These are phyloP conservation scores for Pestalotiopsis sp. DNA, from an alignment of 2,329 filamentous ascomycete species.

Conservation along the genomic window DNA sequence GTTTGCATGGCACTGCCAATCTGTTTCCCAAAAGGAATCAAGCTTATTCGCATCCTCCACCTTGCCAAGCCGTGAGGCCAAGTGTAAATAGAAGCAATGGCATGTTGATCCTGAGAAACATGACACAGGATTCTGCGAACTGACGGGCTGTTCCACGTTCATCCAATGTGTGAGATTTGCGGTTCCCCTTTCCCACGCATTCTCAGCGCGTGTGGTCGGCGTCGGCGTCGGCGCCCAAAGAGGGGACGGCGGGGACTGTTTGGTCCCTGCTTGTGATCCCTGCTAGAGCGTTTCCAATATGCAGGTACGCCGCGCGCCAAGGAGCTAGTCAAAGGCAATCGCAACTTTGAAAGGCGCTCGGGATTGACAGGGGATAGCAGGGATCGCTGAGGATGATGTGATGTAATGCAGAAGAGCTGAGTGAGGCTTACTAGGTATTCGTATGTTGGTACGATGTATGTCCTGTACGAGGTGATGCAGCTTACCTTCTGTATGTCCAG, in stretches of 20 bases:
- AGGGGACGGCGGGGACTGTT: not conserved
- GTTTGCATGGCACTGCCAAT: slow-evolving; percentile 6
- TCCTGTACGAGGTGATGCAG: not conserved
- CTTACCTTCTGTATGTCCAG: not conserved
- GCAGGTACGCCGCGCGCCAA: slow-evolving; percentile 7
- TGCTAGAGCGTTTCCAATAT: slow-evolving; percentile 11
- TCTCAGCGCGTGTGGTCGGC: not conserved
- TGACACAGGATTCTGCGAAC: not conserved
- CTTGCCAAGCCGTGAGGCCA: not conserved
- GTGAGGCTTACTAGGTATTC: not conserved
- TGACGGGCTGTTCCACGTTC: not conserved
- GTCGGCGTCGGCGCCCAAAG: not conserved
- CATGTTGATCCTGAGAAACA: not conserved
- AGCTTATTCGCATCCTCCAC: slow-evolving; percentile 9
- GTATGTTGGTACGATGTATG: not conserved
- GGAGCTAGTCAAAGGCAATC: not conserved
- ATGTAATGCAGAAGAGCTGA: not conserved
- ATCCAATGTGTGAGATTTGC: not conserved
- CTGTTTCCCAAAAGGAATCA: slow-evolving; percentile 12
- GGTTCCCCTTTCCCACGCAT: not conserved
- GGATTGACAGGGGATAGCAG: not conserved
- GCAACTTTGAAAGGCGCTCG: not conserved
- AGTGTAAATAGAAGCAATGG: not conserved
- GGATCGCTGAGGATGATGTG: not conserved
- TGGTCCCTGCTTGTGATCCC: slow-evolving; percentile 2